Evolutionary conservation across 2,329 filamentous ascomycete species (phyloP), one percentile per base, ranked within the genome.

Genomic region (Apiospora malaysiana): DNA sequence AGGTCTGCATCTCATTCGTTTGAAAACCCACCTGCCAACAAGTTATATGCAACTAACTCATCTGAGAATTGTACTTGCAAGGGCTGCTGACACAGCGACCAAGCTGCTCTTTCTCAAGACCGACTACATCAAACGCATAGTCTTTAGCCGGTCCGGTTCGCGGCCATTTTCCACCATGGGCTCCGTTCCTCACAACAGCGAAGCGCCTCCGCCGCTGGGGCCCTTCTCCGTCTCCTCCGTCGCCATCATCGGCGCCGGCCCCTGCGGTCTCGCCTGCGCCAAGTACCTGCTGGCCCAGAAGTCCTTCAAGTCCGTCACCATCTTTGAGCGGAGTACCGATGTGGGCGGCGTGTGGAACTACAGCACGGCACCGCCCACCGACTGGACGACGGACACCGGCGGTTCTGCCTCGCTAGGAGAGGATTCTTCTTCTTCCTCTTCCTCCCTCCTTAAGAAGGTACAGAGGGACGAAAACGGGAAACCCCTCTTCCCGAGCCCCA

Each of bases 311-410:
- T 87, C 85, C 42, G 91, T 98, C 72, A 88, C 91, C 72, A 81
- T 98, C 49, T 97, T 93, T 77, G 96, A 98, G 81, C 94, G 97
- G 81, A 91, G 94, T 74, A 84, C 86, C 63, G 86, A 89, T 66
- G 88, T 92, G 8, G 95, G 94, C 71, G 95, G 96, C 2, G 89
- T 96, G 12, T 98, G 95, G 95, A 92, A 94, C 77, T 94, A 97
- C 80, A 91, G 87, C 73, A 83, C 85, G 40, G 81, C 80, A 72
- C 86, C 80, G 70, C 65, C 72, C 45, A 82, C 63, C 77, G 85
- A 79, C 25, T 47, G 43, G 42, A 18, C 47, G 16, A 18, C 47
- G 16, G 56, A 63, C 18, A 63, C 40, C 40, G 66, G 66, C 40
- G 42, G 21, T 23, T 37, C 66, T 45, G 12, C 65, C 27, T 6